Base-by-base conservation (phyloP, 2,329 filamentous ascomycete genomes). In the Nigrospora oryzae region DNA sequence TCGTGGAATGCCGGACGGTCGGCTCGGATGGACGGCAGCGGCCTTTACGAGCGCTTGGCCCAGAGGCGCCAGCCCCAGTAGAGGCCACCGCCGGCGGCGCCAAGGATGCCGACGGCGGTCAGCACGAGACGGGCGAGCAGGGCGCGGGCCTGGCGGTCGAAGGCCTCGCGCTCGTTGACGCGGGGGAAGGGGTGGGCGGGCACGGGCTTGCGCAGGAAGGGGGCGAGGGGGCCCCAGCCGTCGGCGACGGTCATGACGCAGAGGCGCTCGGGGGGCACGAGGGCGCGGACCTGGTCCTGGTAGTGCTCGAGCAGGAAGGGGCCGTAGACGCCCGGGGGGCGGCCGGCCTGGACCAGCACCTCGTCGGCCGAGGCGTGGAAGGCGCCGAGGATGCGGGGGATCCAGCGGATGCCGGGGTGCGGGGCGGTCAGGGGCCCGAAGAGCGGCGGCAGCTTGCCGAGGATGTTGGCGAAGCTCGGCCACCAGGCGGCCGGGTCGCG, bases 401-500 rank as follows among this genome's bases (percentile, higher is more conserved):
- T 42, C 40, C 40, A 42, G 32, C 40, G 40, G 17, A 35, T 17
- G 15, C 30, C 31, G 14, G 40, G 40, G 11, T 14, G 28, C 13
- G 40, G 40, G 3, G 40, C 32, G 5, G 40, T 34, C 13, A 42
- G 35, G 4, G 36, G 32, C 23, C 33, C 33, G 36, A 12, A 34
- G 40, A 33, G 31, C 16, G 31, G 30, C 14, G 17, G 11, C 14
- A 34, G 32, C 17, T 42, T 30, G 40, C 40, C 35, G 32, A 42
- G 33, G 10, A 35, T 42, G 3, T 35, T 48, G 15, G 43, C 48
- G 19, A 56, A 43, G 46, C 53, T 56, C 10, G 48, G 45, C 50
- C 49, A 54, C 53, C 49, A 56, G 30, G 40, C 48, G 30, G 44
- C 37, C n/a, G 53, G 47, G 23, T 41, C 38, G 13, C 38, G 43